These are phyloP conservation scores for Avicennia marina DNA, from an alignment of 257 asterid species.

Conservation along the genomic window DNA sequence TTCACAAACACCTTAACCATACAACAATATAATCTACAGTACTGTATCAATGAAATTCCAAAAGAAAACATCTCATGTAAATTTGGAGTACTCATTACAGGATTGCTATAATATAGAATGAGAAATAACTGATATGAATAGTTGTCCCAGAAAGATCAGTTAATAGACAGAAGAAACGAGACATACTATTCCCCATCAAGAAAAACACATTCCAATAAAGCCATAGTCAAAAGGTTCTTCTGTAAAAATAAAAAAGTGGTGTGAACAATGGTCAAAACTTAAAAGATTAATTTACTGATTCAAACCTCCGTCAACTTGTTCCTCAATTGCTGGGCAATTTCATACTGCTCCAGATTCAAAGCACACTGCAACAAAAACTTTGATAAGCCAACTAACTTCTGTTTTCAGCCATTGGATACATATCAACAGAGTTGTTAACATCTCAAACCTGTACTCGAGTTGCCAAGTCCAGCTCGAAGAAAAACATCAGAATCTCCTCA, in stretches of 20 bases:
- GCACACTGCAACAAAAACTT: constrained; percentile 65
- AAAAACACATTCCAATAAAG: not conserved
- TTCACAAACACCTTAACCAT: not conserved
- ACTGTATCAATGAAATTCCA: too few species aligned
- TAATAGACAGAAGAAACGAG: too few species aligned
- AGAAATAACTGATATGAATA: too few species aligned
- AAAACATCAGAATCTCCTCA: constrained; percentile 91
- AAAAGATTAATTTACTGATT: not conserved
- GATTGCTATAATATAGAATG: too few species aligned
- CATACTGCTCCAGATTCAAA: constrained; percentile 92
- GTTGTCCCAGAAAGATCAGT: too few species aligned
- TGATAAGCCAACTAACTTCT: constrained; percentile 2
- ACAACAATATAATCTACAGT: too few species aligned
- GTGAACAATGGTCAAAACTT: constrained; percentile 6
- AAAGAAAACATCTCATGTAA: too few species aligned
- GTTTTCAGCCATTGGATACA: constrained; percentile 8
- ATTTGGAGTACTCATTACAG: too few species aligned
- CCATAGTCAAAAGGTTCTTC: not conserved
- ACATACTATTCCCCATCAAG: not conserved
- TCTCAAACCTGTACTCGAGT: constrained; percentile 86
- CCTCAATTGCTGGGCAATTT: constrained; percentile 83
- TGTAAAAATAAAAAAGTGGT: constrained; percentile 1
- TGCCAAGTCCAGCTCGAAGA: constrained; percentile 91
- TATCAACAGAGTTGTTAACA: constrained; percentile 3
- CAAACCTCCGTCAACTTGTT: constrained; percentile 86